Evolutionary conservation across 768 basidiomycete genomes (phyloP), one percentile per base, ranked within the genome.

Genomic region (Pisolithus orientalis): DNA sequence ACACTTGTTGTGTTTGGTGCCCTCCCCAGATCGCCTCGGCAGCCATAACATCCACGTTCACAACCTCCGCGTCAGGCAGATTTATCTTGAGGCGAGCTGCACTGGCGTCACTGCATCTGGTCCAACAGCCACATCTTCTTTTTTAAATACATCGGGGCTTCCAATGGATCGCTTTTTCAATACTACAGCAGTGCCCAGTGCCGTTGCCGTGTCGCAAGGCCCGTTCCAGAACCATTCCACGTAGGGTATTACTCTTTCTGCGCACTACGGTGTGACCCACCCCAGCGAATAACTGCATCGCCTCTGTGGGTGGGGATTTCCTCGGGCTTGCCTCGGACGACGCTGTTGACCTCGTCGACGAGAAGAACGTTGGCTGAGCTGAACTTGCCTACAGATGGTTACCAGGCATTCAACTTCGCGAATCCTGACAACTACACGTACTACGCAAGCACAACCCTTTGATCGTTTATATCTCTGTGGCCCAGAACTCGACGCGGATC

Each of bases 241-340:
- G 44, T 70, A 83, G 59, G 82, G 83, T 6, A 68, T 85, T 51
- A 55, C 71, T 6, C 64, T 80, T 16, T 63, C 54, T 40, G 74
- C 72, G 46, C 80, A 72, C 59, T 80, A 75, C 53, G 75, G 65
- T 4, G 54, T 80, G 38, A 80, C 79, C 27, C 80, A 82, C 58
- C 80, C 82, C 4, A 83, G 82, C 1, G 70, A 85, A 62, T 83
- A 85, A 86, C 65, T 84, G 76, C 50, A 4, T 62, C 17, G 74
- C 80, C 11, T 63, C 69, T 1, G 67, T 71, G 9, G 78, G 76
- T 16, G 82, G 82, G 38, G 76, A 80, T 61, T 82, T 77, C 62
- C 80, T 67, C 46, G 83, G 76, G 31, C 69, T 76, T 62, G 65
- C 63, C 1, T 70, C 65, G 51, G 81, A 85, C 49, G 61, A 59